Evolutionary conservation across 352 stramenopile genomes (phyloP).

Genomic region (Phytophthora niederhauseri): DNA sequence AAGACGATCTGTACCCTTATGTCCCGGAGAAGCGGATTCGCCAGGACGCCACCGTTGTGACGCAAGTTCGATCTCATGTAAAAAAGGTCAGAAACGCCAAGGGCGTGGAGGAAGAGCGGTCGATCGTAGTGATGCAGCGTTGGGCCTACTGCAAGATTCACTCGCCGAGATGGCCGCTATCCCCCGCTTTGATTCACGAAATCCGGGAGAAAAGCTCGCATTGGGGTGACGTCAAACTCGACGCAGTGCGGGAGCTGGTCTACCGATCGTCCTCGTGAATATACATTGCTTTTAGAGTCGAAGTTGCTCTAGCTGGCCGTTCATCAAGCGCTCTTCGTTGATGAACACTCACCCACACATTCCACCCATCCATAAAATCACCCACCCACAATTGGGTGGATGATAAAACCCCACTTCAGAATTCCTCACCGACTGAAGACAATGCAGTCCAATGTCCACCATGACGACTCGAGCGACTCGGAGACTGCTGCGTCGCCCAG

Average conservation of each 20-base stretch:
- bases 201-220: slow-evolving; percentile 46
- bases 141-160: slow-evolving; percentile 25
- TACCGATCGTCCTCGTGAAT: slow-evolving; percentile 10
- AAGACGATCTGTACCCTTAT: slow-evolving; percentile 49
- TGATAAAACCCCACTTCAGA: slow-evolving; percentile 2
- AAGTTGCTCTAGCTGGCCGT: no score
- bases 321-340: no score
- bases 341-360: neutral
- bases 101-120: slow-evolving; percentile 20
- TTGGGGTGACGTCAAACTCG: slow-evolving; percentile 51
- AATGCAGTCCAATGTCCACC: neutral
- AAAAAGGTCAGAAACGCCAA: slow-evolving; percentile 15
- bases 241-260: slow-evolving; percentile 28
- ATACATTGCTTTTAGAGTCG: no score
- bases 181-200: slow-evolving; percentile 35
- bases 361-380: no score
- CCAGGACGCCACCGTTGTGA: slow-evolving; percentile 36
- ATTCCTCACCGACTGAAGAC: neutral
- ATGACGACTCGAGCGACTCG: slow-evolving; percentile 7
- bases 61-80: slow-evolving; percentile 24
- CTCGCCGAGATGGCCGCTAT: slow-evolving; percentile 12
- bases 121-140: slow-evolving; percentile 34
- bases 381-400: neutral
- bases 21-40: slow-evolving; percentile 30
- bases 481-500: slow-evolving; percentile 3